A percentile compares a stretch with the other conserved stretches of the same genome.
Evolutionary conservation across 2,329 filamentous ascomycete species (phyloP).

Genomic region (Epichloe sp.): DNA sequence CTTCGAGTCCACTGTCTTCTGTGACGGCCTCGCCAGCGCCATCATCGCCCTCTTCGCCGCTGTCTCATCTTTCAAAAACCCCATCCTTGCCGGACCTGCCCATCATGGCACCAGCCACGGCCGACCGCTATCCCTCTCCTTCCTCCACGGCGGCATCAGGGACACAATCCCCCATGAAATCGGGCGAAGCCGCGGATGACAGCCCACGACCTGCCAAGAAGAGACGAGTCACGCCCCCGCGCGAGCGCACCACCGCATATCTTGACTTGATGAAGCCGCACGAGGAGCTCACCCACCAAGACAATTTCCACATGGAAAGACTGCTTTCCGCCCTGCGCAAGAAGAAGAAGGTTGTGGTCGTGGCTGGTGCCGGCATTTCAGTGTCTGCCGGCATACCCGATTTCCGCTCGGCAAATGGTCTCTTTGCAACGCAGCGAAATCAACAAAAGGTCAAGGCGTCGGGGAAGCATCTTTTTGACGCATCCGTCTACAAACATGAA

Average conservation of each 20-base stretch:
- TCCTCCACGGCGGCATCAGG: slow-evolving; percentile 33
- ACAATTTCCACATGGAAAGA: slow-evolving; percentile 47
- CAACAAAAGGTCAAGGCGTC: slow-evolving; percentile 83
- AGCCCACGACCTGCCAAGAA: slow-evolving; percentile 63
- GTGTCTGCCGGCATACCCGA: slow-evolving; percentile 95
- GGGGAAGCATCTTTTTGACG: slow-evolving; percentile 92
- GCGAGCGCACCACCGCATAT: slow-evolving; percentile 65
- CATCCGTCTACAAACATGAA: slow-evolving; percentile 91
- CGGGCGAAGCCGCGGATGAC: slow-evolving; percentile 31
- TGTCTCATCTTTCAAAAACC: slow-evolving; percentile 40
- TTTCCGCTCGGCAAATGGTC: slow-evolving; percentile 80
- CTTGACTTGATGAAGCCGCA: slow-evolving; percentile 53
- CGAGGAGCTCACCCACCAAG: slow-evolving; percentile 31
- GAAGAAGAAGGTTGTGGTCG: slow-evolving; percentile 92
- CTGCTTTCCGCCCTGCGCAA: slow-evolving; percentile 65
- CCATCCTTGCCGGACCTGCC: slow-evolving; percentile 38
- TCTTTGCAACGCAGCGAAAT: slow-evolving; percentile 74
- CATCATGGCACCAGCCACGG: slow-evolving; percentile 22
- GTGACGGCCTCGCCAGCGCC: slow-evolving; percentile 18
- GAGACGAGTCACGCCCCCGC: slow-evolving; percentile 48
- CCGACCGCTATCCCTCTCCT: slow-evolving; percentile 39
- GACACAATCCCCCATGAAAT: slow-evolving; percentile 37
- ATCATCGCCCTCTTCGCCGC: slow-evolving; percentile 37
- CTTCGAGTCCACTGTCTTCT: slow-evolving; percentile 11
- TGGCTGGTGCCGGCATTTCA: slow-evolving; percentile 93